Percentiles rank a stretch among this genome's conserved stretches.
phyloP scores from a whole-genome alignment of 116 monocot genomes.

The Thalassia testudinum region DNA sequence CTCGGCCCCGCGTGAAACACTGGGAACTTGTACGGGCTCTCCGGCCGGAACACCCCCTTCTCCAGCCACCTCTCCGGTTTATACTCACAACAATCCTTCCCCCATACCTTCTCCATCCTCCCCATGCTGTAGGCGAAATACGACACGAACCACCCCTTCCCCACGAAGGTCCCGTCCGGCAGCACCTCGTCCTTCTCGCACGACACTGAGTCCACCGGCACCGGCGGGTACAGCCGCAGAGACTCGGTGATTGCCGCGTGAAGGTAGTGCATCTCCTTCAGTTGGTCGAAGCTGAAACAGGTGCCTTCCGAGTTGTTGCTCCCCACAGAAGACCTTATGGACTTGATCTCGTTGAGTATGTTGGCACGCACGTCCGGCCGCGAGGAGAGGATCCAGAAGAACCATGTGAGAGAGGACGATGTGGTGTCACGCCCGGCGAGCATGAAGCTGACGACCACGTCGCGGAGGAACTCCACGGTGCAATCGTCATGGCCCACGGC shows the following conservation, averaged over 20 bases:
- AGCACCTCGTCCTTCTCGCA: slow-evolving; percentile 17
- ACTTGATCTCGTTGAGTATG: slow-evolving; percentile 15
- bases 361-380: slow-evolving; percentile 11
- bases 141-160: slow-evolving; percentile 16
- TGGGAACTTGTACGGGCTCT: slow-evolving; percentile 13
- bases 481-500: slow-evolving; percentile 2
- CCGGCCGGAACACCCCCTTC: slow-evolving; percentile 10
- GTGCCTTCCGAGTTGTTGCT: background rate
- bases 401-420: slow-evolving; percentile 28
- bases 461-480: slow-evolving; percentile 19
- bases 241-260: slow-evolving; percentile 34
- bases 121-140: slow-evolving; percentile 36
- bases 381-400: slow-evolving; percentile 26
- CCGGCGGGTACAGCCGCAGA: slow-evolving; percentile 43
- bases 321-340: background rate
- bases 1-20: slow-evolving; percentile 27
- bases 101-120: slow-evolving; percentile 27
- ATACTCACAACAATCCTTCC: slow-evolving; percentile 26
- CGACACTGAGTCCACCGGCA: slow-evolving; percentile 5
- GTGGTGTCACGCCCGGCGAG: slow-evolving; percentile 32
- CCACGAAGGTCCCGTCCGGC: slow-evolving; percentile 23
- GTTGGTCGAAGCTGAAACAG: slow-evolving; percentile 17
- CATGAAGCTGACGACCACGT: slow-evolving; percentile 29
- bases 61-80: slow-evolving; percentile 31
- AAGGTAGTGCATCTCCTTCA: slow-evolving; percentile 31